phyloP scores from a whole-genome alignment of 345 rosid species.

The Camelina laxa region DNA sequence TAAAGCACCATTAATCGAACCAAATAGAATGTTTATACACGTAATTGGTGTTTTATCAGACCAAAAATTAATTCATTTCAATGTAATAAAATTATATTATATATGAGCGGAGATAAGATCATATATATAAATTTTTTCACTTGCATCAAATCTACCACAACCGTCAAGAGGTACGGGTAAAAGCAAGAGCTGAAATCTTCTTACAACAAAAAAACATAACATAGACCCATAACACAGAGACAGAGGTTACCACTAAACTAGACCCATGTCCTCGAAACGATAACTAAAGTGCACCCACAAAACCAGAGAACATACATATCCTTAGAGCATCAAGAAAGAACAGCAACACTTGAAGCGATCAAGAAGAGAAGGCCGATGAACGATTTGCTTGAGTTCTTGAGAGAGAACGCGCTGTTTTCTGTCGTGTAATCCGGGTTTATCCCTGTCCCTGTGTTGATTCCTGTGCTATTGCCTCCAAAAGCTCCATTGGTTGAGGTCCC shows the following conservation, averaged over 20 bases:
- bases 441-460: constrained; percentile 28
- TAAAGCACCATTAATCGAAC: no score
- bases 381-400: constrained; percentile 36
- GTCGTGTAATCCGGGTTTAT: constrained; percentile 44
- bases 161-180: constrained; percentile 17
- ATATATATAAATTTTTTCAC: constrained; percentile 12
- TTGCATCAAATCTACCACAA: constrained; percentile 26
- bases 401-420: constrained; percentile 32
- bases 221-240: constrained; percentile 31
- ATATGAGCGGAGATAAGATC: background rate
- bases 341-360: constrained; percentile 29
- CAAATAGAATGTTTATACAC: no score
- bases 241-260: constrained; percentile 36
- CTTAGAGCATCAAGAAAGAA: constrained; percentile 35
- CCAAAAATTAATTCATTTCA: no score
- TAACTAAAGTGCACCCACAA: constrained; percentile 33
- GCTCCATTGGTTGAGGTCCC: constrained; percentile 42
- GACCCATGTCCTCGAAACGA: constrained; percentile 38
- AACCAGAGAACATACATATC: constrained; percentile 25
- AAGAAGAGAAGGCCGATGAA: constrained; percentile 35
- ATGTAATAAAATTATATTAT: no score
- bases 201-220: constrained; percentile 30
- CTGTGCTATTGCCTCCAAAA: constrained; percentile 41
- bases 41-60: no score
- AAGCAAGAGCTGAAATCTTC: constrained; percentile 28